phyloP scores from a whole-genome alignment of 2,329 filamentous ascomycete genomes.

The Grosmannia serpens region DNA sequence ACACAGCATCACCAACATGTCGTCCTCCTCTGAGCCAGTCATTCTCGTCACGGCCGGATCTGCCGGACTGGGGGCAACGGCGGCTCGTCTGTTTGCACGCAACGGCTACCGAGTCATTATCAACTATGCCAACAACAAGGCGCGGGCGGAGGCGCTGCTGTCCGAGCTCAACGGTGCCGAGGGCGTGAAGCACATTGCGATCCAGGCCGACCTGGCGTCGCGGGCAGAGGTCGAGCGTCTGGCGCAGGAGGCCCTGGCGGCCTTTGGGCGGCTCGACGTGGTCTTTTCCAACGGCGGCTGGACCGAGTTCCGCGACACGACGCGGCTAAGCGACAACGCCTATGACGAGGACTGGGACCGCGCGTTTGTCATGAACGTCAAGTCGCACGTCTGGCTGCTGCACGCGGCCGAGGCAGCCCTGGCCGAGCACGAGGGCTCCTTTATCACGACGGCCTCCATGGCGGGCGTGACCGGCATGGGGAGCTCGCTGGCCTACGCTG shows the following conservation, averaged over 20 bases:
- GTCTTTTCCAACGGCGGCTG: constrained; percentile 64
- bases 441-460: constrained; percentile 52
- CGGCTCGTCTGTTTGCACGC: constrained; percentile 54
- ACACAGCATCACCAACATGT: background rate
- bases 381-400: constrained; percentile 48
- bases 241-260: constrained; percentile 45
- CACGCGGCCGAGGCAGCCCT: constrained; percentile 41
- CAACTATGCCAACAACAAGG: constrained; percentile 56
- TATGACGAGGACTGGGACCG: constrained; percentile 47
- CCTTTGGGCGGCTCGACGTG: constrained; percentile 62
- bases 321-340: constrained; percentile 39
- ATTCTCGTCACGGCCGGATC: constrained; percentile 39
- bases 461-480: constrained; percentile 54
- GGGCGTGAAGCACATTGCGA: constrained; percentile 27
- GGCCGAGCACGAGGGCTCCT: constrained; percentile 45
- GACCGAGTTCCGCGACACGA: constrained; percentile 34
- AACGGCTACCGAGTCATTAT: constrained; percentile 59
- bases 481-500: constrained; percentile 32
- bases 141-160: constrained; percentile 47
- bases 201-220: constrained; percentile 56
- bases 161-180: constrained; percentile 32
- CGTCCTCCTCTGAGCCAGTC: constrained; percentile 14
- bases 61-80: constrained; percentile 59
- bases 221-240: constrained; percentile 46
- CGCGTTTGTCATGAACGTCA: constrained; percentile 51